These are phyloP conservation scores for Vicia sativa DNA, from an alignment of 306 rosid species.

Conservation along the genomic window DNA sequence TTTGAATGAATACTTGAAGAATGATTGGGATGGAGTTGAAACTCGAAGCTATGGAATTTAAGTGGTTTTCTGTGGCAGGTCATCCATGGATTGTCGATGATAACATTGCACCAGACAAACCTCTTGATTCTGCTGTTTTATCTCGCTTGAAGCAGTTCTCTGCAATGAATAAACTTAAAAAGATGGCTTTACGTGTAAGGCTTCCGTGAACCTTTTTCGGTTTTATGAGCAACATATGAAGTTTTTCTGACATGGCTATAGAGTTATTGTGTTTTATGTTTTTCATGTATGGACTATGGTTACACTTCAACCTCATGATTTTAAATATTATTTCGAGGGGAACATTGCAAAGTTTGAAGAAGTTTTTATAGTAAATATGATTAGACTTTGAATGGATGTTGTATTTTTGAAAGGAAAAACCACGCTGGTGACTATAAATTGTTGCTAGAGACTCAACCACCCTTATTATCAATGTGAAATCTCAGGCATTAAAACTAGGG, in stretches of 20 bases:
- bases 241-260: neutral
- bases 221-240: neutral
- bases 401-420: too few relatives aligned
- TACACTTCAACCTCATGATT: neutral
- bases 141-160: conserved; percentile 64
- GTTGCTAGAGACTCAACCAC: too few relatives aligned
- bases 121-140: conserved; percentile 66
- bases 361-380: too few relatives aligned
- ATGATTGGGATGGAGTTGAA: neutral
- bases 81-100: conserved; percentile 68
- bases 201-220: conserved; percentile 14
- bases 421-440: too few relatives aligned
- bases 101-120: conserved; percentile 60
- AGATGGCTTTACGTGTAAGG: conserved; percentile 70
- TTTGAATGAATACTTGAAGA: conserved; percentile 17
- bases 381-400: too few relatives aligned
- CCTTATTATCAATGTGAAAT: neutral
- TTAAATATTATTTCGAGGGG: too few relatives aligned
- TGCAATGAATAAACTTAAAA: conserved; percentile 68
- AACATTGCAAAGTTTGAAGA: too few relatives aligned
- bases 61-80: conserved; percentile 46
- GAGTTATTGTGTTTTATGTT: conserved; percentile 9
- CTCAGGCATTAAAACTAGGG: neutral
- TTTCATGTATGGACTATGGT: conserved; percentile 17
- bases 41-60: conserved; percentile 13